Conservation (phyloP, 495 filamentous ascomycete genomes). For the Alectoria sarmentosa region DNA sequence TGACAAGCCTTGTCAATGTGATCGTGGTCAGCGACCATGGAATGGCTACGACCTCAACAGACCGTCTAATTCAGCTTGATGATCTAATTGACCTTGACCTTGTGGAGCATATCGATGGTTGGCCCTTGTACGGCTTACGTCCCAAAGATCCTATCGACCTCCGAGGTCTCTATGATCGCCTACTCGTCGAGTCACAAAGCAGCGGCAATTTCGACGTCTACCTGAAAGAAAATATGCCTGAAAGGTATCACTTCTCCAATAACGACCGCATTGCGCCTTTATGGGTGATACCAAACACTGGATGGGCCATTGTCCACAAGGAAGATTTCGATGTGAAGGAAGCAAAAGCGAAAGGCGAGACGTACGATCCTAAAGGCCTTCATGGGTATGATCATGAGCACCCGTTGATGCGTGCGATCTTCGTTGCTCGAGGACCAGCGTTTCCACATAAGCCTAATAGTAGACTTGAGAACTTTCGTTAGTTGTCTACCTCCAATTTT, state of each 20-base stretch:
- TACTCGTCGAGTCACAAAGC: constrained; percentile 38
- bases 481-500: constrained; percentile 36
- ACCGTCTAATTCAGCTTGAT: constrained; percentile 87
- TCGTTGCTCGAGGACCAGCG: constrained; percentile 44
- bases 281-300: constrained; percentile 47
- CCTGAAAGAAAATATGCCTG: constrained; percentile 43
- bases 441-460: constrained; percentile 69
- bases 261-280: constrained; percentile 47
- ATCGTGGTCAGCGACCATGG: constrained; percentile 97
- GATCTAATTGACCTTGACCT: constrained; percentile 69
- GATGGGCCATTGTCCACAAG: constrained; percentile 46
- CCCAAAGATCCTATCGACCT: constrained; percentile 37
- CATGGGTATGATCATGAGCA: constrained; percentile 48
- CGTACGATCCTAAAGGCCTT: constrained; percentile 42
- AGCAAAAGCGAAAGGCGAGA: constrained; percentile 30
- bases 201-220: constrained; percentile 64
- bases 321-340: constrained; percentile 41
- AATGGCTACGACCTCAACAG: constrained; percentile 84
- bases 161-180: constrained; percentile 32
- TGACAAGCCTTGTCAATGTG: constrained; percentile 88
- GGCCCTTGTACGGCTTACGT: constrained; percentile 85
- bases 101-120: constrained; percentile 83
- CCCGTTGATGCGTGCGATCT: constrained; percentile 48
- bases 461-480: constrained; percentile 75
- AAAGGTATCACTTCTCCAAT: constrained; percentile 43